Conservation (phyloP, 192 early-diverging fungal genomes). For the Lobulomyces angularis region DNA sequence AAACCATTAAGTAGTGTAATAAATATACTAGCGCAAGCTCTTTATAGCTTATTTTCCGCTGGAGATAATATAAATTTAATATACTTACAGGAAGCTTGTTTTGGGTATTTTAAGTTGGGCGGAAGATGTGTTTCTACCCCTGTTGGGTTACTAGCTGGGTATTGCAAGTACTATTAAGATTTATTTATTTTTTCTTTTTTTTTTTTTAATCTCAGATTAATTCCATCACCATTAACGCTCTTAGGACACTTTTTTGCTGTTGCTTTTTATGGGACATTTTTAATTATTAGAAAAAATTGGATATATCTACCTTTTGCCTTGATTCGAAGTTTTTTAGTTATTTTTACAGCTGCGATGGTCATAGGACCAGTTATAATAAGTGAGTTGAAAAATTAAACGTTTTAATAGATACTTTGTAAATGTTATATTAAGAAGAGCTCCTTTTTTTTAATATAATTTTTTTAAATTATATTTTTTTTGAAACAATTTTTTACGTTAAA, state of each 20-base stretch:
- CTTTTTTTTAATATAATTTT: too few species aligned
- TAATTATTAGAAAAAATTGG: neutral
- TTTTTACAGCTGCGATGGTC: slow-evolving; percentile 27
- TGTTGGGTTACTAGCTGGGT: slow-evolving; percentile 72
- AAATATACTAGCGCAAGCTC: slow-evolving; percentile 86
- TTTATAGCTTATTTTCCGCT: slow-evolving; percentile 82
- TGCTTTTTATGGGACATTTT: slow-evolving; percentile 50
- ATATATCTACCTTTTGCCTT: slow-evolving; percentile 25
- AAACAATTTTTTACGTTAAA: too few species aligned
- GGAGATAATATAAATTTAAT: slow-evolving; percentile 39
- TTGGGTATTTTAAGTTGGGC: slow-evolving; percentile 77
- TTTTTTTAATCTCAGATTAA: slow-evolving; percentile 26
- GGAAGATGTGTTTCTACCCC: slow-evolving; percentile 69
- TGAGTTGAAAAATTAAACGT: too few species aligned
- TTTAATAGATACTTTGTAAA: too few species aligned
- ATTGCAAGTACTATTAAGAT: too few species aligned
- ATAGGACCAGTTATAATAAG: too few species aligned
- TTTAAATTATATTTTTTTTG: too few species aligned
- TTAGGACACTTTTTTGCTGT: slow-evolving; percentile 88
- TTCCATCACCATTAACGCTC: slow-evolving; percentile 60
- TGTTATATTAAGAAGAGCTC: too few species aligned
- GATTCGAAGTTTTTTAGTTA: slow-evolving; percentile 26
- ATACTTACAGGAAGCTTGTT: slow-evolving; percentile 67
- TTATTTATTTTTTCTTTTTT: slow-evolving; percentile 3
- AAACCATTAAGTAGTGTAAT: slow-evolving; percentile 58